Evolutionary conservation across 73 alveolate species (phyloP).

Genomic region (Durusdinium trenchii): DNA sequence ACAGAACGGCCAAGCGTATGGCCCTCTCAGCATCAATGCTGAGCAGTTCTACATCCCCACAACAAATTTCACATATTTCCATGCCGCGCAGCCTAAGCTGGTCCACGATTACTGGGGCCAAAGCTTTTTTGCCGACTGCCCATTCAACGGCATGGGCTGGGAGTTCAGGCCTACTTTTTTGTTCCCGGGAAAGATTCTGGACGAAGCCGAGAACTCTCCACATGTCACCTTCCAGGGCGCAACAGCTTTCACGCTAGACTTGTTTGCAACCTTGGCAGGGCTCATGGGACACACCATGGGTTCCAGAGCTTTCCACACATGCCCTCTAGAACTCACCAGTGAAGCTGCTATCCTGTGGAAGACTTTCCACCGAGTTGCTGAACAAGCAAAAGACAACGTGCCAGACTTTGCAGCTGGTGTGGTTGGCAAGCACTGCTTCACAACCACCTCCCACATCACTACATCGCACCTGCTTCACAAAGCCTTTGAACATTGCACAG

Average conservation of each 20-base stretch:
- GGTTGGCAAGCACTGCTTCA: conserved; percentile 52
- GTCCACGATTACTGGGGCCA: conserved; percentile 60
- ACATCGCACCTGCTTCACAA: conserved; percentile 34
- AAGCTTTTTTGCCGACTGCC: background rate
- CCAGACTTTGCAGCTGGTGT: conserved; percentile 3
- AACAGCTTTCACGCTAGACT: background rate
- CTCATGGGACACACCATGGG: background rate
- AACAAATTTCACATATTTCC: background rate
- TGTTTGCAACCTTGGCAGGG: background rate
- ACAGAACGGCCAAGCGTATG: background rate
- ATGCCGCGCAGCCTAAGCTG: conserved; percentile 21
- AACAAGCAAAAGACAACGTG: background rate
- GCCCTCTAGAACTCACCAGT: background rate
- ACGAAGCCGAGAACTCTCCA: background rate
- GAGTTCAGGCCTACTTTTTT: conserved; percentile 12
- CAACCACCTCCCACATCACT: conserved; percentile 6
- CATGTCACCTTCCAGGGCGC: conserved; percentile 34
- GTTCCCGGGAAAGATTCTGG: background rate
- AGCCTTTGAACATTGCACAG: background rate
- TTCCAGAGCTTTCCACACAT: background rate
- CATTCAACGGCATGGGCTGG: conserved; percentile 21
- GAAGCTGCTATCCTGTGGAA: background rate
- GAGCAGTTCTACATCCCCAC: conserved; percentile 35
- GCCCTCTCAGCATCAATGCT: conserved; percentile 29
- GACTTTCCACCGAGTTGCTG: background rate